A percentile compares a stretch with the other conserved stretches of the same genome.
phyloP scores from a whole-genome alignment of 148 eudicot species.

The Suaeda aralocaspica region DNA sequence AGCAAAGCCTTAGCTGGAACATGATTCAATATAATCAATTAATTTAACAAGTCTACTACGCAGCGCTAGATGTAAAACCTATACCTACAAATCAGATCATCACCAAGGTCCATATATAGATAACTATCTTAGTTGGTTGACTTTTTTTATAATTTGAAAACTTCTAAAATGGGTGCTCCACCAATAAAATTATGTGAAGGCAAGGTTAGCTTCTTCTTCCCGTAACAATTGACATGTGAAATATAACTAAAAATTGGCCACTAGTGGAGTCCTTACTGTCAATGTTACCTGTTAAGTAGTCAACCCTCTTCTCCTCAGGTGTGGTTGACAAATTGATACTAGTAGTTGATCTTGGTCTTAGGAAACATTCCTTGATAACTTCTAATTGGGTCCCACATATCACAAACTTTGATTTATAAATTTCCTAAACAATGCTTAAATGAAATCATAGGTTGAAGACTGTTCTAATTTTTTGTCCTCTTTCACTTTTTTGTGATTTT shows the following conservation, averaged over 20 bases:
- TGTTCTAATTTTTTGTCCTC: conserved; percentile 16
- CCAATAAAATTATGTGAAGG: conserved; percentile 9
- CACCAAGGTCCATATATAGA: no score
- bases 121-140: conserved; percentile 10
- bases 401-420: background rate
- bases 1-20: no score
- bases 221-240: conserved; percentile 19
- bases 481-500: conserved; percentile 13
- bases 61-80: no score
- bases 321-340: conserved; percentile 23
- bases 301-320: conserved; percentile 20
- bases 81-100: background rate
- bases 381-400: conserved; percentile 23
- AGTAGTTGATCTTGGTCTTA: conserved; percentile 22
- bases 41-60: no score
- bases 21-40: no score
- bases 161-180: background rate
- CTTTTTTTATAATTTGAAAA: background rate
- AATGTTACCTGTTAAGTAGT: conserved; percentile 19
- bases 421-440: background rate
- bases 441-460: conserved; percentile 13
- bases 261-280: conserved; percentile 23
- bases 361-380: conserved; percentile 24
- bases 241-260: background rate
- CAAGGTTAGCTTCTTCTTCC: background rate